Percentiles rank a stretch among this genome's conserved stretches.
phyloP scores from a whole-genome alignment of 305 asterid genomes.

The Galium porrigens region DNA sequence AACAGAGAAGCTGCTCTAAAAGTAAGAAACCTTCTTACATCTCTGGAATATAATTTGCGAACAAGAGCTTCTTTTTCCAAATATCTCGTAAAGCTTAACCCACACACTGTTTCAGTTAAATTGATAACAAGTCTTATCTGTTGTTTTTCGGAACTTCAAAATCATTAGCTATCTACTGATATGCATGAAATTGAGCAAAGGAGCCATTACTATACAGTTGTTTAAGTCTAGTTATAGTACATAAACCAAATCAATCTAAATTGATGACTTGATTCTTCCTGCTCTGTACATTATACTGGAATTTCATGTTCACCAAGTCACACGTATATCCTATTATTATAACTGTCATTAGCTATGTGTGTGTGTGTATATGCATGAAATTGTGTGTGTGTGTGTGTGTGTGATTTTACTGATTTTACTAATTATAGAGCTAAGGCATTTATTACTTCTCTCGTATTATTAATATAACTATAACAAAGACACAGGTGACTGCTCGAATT shows the following conservation, averaged over 20 bases:
- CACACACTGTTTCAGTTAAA: neutral
- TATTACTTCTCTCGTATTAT: too few species aligned
- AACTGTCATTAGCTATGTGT: neutral
- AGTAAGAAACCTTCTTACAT: conserved; percentile 29
- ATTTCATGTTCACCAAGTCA: neutral
- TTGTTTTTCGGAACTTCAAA: neutral
- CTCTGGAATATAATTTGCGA: neutral
- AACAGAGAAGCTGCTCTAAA: conserved; percentile 79
- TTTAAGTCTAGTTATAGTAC: neutral
- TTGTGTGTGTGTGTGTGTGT: too few species aligned
- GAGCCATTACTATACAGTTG: too few species aligned
- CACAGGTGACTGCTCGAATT: neutral
- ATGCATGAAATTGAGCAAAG: neutral
- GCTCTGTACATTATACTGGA: neutral
- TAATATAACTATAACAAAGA: neutral
- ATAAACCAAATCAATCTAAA: neutral
- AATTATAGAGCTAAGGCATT: too few species aligned
- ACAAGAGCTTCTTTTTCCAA: neutral
- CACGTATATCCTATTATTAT: neutral
- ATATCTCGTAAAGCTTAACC: neutral
- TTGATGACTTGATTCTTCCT: neutral
- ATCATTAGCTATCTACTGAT: neutral
- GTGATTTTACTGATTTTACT: too few species aligned
- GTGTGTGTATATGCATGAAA: too few species aligned
- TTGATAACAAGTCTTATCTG: too few species aligned